Base-by-base conservation (phyloP, 805 yeast genomes). In the Sugiyamaella valdiviana region DNA sequence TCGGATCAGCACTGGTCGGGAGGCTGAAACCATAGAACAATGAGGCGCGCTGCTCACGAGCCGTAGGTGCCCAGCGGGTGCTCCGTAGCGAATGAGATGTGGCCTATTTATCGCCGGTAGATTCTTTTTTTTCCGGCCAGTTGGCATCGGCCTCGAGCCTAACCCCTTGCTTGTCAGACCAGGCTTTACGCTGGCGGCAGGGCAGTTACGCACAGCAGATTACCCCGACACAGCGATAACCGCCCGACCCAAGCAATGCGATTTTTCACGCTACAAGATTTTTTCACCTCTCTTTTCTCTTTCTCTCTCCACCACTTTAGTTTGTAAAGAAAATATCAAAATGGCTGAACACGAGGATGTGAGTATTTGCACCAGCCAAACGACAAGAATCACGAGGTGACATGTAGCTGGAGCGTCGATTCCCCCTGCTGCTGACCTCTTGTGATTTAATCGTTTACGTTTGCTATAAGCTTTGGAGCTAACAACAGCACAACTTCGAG, bases 401-500 rank as follows among this genome's bases (percentile, higher is more conserved):
- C 14, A 5, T 15, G 32, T 20, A 10, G 32, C 35, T 32, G 45
- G 6, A 6, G 17, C 21, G 29, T n/a, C n/a, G n/a, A n/a, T n/a
- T n/a, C n/a, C n/a, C n/a, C n/a, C n/a, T n/a, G n/a, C n/a, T n/a
- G n/a, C n/a, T n/a, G n/a, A 19, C 4, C 23, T 23, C 14, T 5
- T 5, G 36, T 14, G 19, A 16, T 9, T 23, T 24, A 12, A 4
- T 16, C 20, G 24, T 36, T 16, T 19, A 20, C 10, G n/a, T 12
- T 2, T 20, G 24, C 9, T 32, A 5, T 10, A 20, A 12, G 26
- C 36, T 16, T 14, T 23, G 22, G 45, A 41, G 17, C 51, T 36
- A 29, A 48, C 51, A 17, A 15, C 61, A 86, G 89, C 96, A 89
- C 82, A 79, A 82, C 75, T 91, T 91, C 77, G 97, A 90, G 78